A percentile compares a stretch with the other conserved stretches of the same genome.
Conservation (phyloP, 495 filamentous ascomycete genomes). For the Aspergillus saccharolyticus region DNA sequence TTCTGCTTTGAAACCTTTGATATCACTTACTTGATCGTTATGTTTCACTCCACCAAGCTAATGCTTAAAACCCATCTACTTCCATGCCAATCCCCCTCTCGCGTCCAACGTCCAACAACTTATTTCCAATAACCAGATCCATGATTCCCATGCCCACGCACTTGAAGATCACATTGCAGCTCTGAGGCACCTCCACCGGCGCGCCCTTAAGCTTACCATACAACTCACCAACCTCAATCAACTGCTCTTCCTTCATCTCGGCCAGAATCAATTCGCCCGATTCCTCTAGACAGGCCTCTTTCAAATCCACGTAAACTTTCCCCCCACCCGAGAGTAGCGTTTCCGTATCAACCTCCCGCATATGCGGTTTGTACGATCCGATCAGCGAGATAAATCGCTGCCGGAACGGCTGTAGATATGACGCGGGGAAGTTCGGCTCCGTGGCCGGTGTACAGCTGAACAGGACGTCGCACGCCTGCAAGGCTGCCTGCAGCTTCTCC, state of each 20-base stretch:
- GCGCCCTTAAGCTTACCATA: constrained; percentile 46
- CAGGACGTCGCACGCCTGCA: constrained; percentile 58
- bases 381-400: constrained; percentile 73
- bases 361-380: constrained; percentile 77
- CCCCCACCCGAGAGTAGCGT: constrained; percentile 70
- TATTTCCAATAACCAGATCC: constrained; percentile 54
- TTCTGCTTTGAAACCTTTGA: too few species aligned
- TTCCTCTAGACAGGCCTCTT: constrained; percentile 74
- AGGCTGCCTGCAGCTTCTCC: constrained; percentile 18
- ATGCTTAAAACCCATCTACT: constrained; percentile 59
- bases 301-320: constrained; percentile 75
- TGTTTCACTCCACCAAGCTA: background rate
- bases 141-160: constrained; percentile 47
- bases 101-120: constrained; percentile 66
- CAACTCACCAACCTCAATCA: constrained; percentile 82
- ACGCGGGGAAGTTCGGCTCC: constrained; percentile 56
- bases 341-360: constrained; percentile 78
- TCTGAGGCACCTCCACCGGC: constrained; percentile 21
- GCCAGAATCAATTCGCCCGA: constrained; percentile 85
- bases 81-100: constrained; percentile 63
- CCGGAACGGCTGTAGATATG: constrained; percentile 49
- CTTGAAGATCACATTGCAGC: constrained; percentile 64
- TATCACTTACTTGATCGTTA: background rate
- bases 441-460: constrained; percentile 70
- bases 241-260: constrained; percentile 56